Evolutionary conservation across 352 stramenopile species (phyloP).

Genomic region (Phytophthora pinifolia): DNA sequence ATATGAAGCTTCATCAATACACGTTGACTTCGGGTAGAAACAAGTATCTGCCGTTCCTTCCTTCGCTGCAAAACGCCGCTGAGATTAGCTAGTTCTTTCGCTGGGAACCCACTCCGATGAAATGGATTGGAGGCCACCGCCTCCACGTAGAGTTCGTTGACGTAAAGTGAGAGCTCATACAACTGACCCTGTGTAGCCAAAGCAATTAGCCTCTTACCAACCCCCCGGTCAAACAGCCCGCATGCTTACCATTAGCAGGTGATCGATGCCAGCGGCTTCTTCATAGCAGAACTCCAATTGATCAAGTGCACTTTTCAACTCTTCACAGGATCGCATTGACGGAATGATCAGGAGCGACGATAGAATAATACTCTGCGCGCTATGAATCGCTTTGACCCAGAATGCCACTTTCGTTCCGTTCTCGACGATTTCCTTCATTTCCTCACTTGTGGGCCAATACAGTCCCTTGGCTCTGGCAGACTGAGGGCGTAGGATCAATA

Average conservation of each 20-base stretch:
- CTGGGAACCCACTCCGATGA: conserved; percentile 15
- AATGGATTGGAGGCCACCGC: conserved; percentile 50
- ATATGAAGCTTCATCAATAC: conserved; percentile 45
- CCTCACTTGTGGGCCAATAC: conserved; percentile 22
- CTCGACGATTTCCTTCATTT: conserved; percentile 19
- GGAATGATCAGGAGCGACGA: conserved; percentile 31
- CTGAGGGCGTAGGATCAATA: conserved; percentile 13
- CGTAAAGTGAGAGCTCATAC: conserved; percentile 34
- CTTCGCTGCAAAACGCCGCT: conserved; percentile 28
- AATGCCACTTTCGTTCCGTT: conserved; percentile 15
- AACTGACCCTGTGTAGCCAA: conserved; percentile 32
- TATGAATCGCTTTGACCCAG: conserved; percentile 37
- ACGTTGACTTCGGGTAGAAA: conserved; percentile 32
- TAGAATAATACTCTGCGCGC: conserved; percentile 24
- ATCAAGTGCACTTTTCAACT: conserved; percentile 18
- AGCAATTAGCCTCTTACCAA: not conserved
- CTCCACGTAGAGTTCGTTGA: conserved; percentile 51
- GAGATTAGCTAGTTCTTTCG: conserved; percentile 28
- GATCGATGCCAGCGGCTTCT: conserved; percentile 25
- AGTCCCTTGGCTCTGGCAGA: conserved; percentile 3
- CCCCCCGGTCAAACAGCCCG: not conserved
- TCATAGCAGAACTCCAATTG: conserved; percentile 27
- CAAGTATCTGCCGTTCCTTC: conserved; percentile 37
- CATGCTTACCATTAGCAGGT: conserved; percentile 33
- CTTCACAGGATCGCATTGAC: conserved; percentile 32